A percentile compares a stretch with the other conserved stretches of the same genome.
These are phyloP conservation scores for Aspergillus avenaceus DNA, from an alignment of 495 filamentous ascomycete species.

Conservation along the genomic window DNA sequence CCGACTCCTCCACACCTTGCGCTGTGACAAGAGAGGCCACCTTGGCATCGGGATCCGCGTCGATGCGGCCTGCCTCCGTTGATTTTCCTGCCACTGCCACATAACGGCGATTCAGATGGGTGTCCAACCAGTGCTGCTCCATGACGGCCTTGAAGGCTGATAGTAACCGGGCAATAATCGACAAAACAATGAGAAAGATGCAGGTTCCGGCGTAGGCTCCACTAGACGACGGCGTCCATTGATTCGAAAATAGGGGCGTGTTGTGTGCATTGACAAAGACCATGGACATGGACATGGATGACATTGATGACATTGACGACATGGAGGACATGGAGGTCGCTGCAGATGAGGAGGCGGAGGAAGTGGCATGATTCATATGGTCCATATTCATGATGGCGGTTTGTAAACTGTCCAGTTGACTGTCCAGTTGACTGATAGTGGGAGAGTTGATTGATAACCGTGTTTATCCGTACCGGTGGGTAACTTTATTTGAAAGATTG, in stretches of 20 bases:
- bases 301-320: no score
- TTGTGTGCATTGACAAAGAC: slow-evolving; percentile 60
- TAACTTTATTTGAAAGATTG: not conserved
- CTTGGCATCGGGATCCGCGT: slow-evolving; percentile 54
- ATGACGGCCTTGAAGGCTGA: slow-evolving; percentile 60
- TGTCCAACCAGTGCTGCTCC: slow-evolving; percentile 57
- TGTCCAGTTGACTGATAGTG: not conserved
- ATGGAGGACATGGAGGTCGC: slow-evolving; percentile 16
- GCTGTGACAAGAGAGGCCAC: slow-evolving; percentile 54
- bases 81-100: slow-evolving; percentile 65
- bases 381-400: slow-evolving; percentile 10
- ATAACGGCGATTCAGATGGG: slow-evolving; percentile 67
- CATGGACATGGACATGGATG: slow-evolving; percentile 34
- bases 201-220: slow-evolving; percentile 80
- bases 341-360: slow-evolving; percentile 15
- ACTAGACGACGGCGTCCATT: slow-evolving; percentile 66
- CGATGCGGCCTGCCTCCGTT: slow-evolving; percentile 50
- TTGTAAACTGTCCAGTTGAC: not conserved
- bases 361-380: slow-evolving; percentile 10
- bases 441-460: not conserved
- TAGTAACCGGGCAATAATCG: slow-evolving; percentile 61
- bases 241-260: slow-evolving; percentile 68
- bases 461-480: not conserved
- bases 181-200: slow-evolving; percentile 77
- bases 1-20: slow-evolving; percentile 70